Evolutionary conservation across 208 protist genomes (phyloP).

Genomic region (Trypanosoma caninum): DNA sequence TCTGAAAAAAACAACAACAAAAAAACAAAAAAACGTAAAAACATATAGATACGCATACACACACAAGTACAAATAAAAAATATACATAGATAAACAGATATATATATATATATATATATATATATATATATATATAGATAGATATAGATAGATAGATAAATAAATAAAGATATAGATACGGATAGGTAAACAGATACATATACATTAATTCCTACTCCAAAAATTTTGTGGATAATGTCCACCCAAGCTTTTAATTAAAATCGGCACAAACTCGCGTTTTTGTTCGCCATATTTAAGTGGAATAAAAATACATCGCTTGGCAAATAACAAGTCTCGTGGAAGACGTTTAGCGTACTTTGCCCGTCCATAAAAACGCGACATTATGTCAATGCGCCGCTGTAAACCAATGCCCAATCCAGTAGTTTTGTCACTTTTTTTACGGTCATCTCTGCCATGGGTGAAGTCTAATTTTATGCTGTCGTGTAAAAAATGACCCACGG

Average conservation of each 20-base stretch:
- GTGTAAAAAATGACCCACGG: too few relatives aligned
- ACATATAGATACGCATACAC: not conserved
- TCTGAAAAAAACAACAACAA: conserved; percentile 1
- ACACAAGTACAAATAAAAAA: not conserved
- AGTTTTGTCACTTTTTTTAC: too few relatives aligned
- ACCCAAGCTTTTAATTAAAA: not conserved
- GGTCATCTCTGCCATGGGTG: too few relatives aligned
- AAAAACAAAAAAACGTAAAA: conserved; percentile 9
- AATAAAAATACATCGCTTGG: not conserved
- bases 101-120: not conserved
- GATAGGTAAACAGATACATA: conserved; percentile 4
- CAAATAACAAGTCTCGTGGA: not conserved
- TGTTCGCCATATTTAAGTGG: not conserved
- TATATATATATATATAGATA: not conserved
- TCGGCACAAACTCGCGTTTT: not conserved
- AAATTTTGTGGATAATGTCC: not conserved
- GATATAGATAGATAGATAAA: conserved; percentile 10
- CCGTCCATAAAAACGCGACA: too few relatives aligned
- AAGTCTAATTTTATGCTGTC: too few relatives aligned
- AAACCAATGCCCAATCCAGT: too few relatives aligned
- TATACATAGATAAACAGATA: not conserved
- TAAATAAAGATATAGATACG: not conserved
- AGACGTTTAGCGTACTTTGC: conserved; percentile 5
- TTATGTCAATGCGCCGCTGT: too few relatives aligned
- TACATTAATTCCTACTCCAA: not conserved